Base-by-base conservation (phyloP, 78 protist species). In the Diacronema lutheri region DNA sequence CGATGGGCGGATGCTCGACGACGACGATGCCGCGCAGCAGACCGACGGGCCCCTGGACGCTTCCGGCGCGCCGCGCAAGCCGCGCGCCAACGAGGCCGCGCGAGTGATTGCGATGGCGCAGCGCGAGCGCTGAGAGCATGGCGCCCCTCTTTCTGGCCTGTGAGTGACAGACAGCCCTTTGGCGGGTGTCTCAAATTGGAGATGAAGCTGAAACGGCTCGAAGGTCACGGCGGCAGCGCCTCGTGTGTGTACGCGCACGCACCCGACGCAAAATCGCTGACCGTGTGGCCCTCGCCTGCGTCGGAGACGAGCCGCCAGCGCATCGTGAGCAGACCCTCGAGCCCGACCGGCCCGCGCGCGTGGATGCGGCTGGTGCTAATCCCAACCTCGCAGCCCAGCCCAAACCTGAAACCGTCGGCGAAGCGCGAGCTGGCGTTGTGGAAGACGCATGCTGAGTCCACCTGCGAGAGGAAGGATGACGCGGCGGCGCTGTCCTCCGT, bases 371-470 rank as follows among this genome's bases (percentile, higher is more conserved):
- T 74, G 26, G 90, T 87, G 38, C 41, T 57, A 38, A 87, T 64
- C 29, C 90, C 90, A 2, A 87, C 85, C 90, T 87, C 77, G 12
- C 65, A 77, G 16, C 89, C 86, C 37, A 87, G 40, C n/a, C 90
- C 86, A 26, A 31, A 87, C n/a, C 86, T 44, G n/a, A 20, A 65
- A 12, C 90, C 86, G 46, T 87, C 90, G 19, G 90, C 85, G 72
- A 87, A 80, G 11, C 90, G 79, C 4, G 85, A 50, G 38, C 72
- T 46, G 26, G 82, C 77, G 74, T 95, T 95, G 81, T 74, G 92
- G 79, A 76, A 95, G 41, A 93, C 97, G 31, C 97, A 86, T 7
- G 97, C 97, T 20, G 93, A 66, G 38, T 93, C 95, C 13, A 94
- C 94, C 4, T 1, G 60, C n/a, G 46, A 19, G 85, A 79, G 38